Base-by-base conservation (phyloP, 2,329 filamentous ascomycete genomes). In the Arachnopeziza araneosa region DNA sequence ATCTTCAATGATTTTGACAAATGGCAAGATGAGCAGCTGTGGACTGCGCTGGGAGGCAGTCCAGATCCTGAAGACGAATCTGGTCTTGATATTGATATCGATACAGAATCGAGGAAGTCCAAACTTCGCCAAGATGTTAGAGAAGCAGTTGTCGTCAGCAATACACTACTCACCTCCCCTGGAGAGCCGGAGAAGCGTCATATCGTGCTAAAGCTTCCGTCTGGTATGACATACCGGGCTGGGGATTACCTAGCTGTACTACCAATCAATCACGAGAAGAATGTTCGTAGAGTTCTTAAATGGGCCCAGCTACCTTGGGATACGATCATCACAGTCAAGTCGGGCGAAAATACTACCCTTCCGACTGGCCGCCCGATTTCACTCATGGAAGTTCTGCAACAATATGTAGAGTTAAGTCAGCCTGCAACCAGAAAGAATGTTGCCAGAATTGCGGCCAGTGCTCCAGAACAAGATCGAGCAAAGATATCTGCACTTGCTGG, bases 1-100 rank as follows among this genome's bases (percentile, higher is more conserved):
- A 86, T 89, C 76, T 88, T 90, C 65, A 82, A 81, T 59, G 83
- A 86, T 59, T 86, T 90, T 64, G 87, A 91, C 65, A 75, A 75
- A 10, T 91, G 88, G 88, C 80, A 86, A 63, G 86, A 90, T 63
- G 77, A 79, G 0, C 70, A 74, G 1, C 74, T 85, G 54, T 85
- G 82, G 82, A 58, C 77, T 2, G 63, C 59, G 19, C 55, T 70
- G 19, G 64, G 63, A 19, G 62, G 60, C 22, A 59, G 62, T 8
- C 52, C n/a, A 1, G 61, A 65, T 23, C n/a, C 51, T 2, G 58
- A 57, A n/a, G 62, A 64, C 50, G 67, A 67, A 50, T 19, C 55
- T 12, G 24, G 52, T 30, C n/a, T 54, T 2, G 61, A 65, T 10
- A 58, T 68, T 23, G 62, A 67, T n/a, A 60, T 68, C 50, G 61